Conservation (phyloP, 2,329 filamentous ascomycete genomes). For the Aspergillus caelatus region DNA sequence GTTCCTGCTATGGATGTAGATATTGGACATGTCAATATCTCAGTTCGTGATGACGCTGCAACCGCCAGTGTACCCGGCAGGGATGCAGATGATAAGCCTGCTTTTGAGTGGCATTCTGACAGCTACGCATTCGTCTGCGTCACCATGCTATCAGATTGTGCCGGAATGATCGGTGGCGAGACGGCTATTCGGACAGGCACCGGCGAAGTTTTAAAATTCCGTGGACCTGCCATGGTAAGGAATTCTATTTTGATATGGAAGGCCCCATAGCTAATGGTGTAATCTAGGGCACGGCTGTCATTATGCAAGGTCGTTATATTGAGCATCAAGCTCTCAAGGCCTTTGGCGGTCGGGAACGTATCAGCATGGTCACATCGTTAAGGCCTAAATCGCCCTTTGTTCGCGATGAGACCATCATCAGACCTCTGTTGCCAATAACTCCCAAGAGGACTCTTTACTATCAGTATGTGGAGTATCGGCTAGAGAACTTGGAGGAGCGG, state of each 20-base stretch:
- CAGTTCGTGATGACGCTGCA: slow-evolving; percentile 55
- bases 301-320: slow-evolving; percentile 70
- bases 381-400: slow-evolving; percentile 58
- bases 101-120: slow-evolving; percentile 64
- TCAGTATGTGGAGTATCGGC: slow-evolving; percentile 64
- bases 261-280: not conserved
- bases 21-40: slow-evolving; percentile 60
- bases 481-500: slow-evolving; percentile 65
- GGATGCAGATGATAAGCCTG: not conserved
- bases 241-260: not conserved
- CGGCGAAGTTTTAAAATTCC: slow-evolving; percentile 60
- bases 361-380: slow-evolving; percentile 69
- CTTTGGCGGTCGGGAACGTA: slow-evolving; percentile 61
- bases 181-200: slow-evolving; percentile 60
- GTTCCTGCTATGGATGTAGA: slow-evolving; percentile 58
- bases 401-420: slow-evolving; percentile 64
- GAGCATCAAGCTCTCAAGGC: slow-evolving; percentile 65
- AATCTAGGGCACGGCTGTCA: slow-evolving; percentile 61
- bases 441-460: slow-evolving; percentile 59
- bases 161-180: slow-evolving; percentile 66
- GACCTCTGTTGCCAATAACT: slow-evolving; percentile 63
- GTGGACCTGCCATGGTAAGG: slow-evolving; percentile 61
- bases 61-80: slow-evolving; percentile 35
- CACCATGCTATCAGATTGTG: slow-evolving; percentile 67
- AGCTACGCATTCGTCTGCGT: slow-evolving; percentile 71